A percentile compares a stretch with the other conserved stretches of the same genome.
Conservation (phyloP, 2,329 filamentous ascomycete genomes). For the Lasiodiplodia gonubiensis region DNA sequence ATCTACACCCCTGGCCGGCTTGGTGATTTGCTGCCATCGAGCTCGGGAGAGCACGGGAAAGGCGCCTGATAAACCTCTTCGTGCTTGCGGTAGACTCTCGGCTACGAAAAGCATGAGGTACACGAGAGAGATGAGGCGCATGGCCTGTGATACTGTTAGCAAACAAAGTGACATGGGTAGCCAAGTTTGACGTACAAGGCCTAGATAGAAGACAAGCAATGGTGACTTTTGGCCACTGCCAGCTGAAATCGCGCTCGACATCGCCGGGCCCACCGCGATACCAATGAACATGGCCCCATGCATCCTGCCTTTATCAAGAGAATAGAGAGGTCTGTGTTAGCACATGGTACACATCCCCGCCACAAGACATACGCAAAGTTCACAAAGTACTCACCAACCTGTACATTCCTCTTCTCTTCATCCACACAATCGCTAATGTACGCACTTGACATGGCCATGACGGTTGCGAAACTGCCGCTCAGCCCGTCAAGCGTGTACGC, state of each 20-base stretch:
- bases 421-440: conserved; percentile 31
- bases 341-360: not conserved
- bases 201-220: conserved; percentile 32
- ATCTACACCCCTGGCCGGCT: not conserved
- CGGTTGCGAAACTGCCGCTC: conserved; percentile 29
- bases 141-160: conserved; percentile 13
- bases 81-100: conserved; percentile 23
- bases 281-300: conserved; percentile 32
- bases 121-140: conserved; percentile 27
- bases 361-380: not conserved
- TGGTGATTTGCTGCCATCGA: conserved; percentile 9
- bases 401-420: conserved; percentile 28
- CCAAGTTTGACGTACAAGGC: conserved; percentile 6
- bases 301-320: conserved; percentile 17
- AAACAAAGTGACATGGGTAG: not conserved
- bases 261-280: conserved; percentile 29
- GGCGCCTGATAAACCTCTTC: not conserved
- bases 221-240: conserved; percentile 21
- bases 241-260: conserved; percentile 25
- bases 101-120: conserved; percentile 30
- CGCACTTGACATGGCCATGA: conserved; percentile 32
- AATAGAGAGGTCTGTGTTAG: not conserved
- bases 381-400: conserved; percentile 22
- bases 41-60: not conserved
- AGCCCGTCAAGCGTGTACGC: conserved; percentile 30